Conservation (phyloP, 2,329 filamentous ascomycete species). For the Zymoseptoria ardabiliae region DNA sequence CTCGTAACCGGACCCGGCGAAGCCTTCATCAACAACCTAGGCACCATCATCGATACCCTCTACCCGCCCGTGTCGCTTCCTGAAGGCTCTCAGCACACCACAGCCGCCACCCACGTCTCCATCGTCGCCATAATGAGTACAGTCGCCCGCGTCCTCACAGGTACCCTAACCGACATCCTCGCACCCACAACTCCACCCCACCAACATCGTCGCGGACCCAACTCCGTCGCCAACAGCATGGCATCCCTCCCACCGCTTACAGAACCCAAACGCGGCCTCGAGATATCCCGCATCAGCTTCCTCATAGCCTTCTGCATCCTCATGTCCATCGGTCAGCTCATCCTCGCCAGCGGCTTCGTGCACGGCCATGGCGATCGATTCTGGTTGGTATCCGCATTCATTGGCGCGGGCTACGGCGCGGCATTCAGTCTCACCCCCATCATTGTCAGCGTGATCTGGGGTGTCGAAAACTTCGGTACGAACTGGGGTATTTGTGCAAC, state of each 20-base stretch:
- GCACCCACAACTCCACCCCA: slow-evolving; percentile 51
- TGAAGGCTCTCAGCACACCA: slow-evolving; percentile 50
- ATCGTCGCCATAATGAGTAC: slow-evolving; percentile 89
- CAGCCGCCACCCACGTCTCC: slow-evolving; percentile 81
- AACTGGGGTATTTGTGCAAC: slow-evolving; percentile 96
- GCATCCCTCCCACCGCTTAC: slow-evolving; percentile 25
- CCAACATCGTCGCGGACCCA: slow-evolving; percentile 47
- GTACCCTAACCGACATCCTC: slow-evolving; percentile 79
- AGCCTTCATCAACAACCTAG: slow-evolving; percentile 94
- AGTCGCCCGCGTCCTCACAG: slow-evolving; percentile 79
- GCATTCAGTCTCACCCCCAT: slow-evolving; percentile 85
- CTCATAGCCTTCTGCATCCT: slow-evolving; percentile 67
- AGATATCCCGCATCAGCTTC: slow-evolving; percentile 71
- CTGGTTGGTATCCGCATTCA: slow-evolving; percentile 73
- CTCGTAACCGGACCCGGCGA: slow-evolving; percentile 92
- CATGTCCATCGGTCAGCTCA: slow-evolving; percentile 64
- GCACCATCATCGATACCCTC: slow-evolving; percentile 83
- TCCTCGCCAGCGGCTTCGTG: slow-evolving; percentile 67
- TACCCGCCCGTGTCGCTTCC: slow-evolving; percentile 51
- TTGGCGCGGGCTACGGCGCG: slow-evolving; percentile 89
- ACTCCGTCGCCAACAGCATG: slow-evolving; percentile 36
- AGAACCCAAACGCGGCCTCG: slow-evolving; percentile 34
- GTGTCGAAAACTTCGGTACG: slow-evolving; percentile 95
- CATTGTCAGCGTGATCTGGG: slow-evolving; percentile 91
- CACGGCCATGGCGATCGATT: slow-evolving; percentile 73